A percentile compares a stretch with the other conserved stretches of the same genome.
phyloP scores from a whole-genome alignment of 2,329 filamentous ascomycete species.

The Alternaria ethzedia region DNA sequence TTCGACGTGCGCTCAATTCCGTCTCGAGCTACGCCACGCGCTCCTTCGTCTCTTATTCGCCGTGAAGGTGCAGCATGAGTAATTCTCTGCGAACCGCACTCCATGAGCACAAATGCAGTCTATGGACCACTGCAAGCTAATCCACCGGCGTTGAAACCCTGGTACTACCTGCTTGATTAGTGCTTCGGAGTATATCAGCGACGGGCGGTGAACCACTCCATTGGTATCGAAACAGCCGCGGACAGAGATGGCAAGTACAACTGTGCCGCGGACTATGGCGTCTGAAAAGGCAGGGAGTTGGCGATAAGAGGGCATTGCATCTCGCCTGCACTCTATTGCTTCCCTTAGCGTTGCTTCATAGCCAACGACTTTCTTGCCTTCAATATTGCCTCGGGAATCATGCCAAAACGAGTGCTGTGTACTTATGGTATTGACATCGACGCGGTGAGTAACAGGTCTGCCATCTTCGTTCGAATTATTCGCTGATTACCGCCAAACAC shows the following conservation, averaged over 20 bases:
- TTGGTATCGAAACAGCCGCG: neutral
- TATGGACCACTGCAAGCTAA: conserved; percentile 1
- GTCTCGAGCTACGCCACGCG: conserved; percentile 12
- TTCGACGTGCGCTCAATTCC: conserved; percentile 25
- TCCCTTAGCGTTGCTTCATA: neutral
- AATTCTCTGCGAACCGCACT: neutral
- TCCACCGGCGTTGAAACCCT: neutral
- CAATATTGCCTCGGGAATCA: conserved; percentile 5
- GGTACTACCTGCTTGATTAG: neutral
- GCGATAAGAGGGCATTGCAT: neutral
- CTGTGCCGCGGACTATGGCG: neutral
- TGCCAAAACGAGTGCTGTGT: conserved; percentile 48
- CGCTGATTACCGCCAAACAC: neutral
- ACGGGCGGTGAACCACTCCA: neutral
- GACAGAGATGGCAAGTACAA: neutral
- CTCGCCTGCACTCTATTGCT: neutral
- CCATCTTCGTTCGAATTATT: neutral
- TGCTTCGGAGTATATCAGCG: neutral
- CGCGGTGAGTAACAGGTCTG: conserved; percentile 32
- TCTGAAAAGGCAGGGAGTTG: neutral
- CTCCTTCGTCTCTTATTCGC: conserved; percentile 1
- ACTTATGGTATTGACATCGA: conserved; percentile 54
- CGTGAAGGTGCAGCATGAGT: neutral
- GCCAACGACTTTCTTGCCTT: neutral
- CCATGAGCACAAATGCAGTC: neutral